phyloP scores from a whole-genome alignment of 371 early-diverging fungal species.

The Rhizomucor pusillus region DNA sequence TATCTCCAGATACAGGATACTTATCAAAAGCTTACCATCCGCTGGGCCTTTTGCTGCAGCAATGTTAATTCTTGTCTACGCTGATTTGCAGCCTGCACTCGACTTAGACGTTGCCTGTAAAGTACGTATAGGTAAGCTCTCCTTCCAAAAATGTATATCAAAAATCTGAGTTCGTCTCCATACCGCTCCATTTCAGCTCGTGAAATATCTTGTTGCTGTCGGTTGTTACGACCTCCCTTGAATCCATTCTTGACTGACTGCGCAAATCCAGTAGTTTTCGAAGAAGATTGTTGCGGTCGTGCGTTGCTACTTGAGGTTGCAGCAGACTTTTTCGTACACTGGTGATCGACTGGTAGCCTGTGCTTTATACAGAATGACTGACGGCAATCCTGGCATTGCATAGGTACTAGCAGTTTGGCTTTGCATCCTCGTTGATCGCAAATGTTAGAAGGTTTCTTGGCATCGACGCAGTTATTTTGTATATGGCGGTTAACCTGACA shows the following conservation, averaged over 20 bases:
- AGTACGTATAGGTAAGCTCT: not conserved
- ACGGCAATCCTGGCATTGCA: conserved; percentile 53
- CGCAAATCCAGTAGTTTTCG: not conserved
- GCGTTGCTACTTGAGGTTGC: conserved; percentile 4
- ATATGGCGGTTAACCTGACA: conserved; percentile 49
- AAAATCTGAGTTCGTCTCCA: not conserved
- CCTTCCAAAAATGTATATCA: not conserved
- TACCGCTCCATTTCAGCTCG: conserved; percentile 26
- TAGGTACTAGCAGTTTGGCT: conserved; percentile 51
- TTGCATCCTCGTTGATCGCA: conserved; percentile 53
- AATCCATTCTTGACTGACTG: conserved; percentile 7
- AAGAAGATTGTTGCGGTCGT: not conserved
- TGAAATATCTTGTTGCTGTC: not conserved
- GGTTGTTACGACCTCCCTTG: not conserved
- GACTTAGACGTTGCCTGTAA: conserved; percentile 16
- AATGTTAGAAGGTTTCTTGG: conserved; percentile 44
- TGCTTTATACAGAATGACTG: conserved; percentile 62
- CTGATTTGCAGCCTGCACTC: conserved; percentile 6
- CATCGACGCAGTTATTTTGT: conserved; percentile 52
- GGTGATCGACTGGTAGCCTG: conserved; percentile 55
- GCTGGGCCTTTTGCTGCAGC: conserved; percentile 27
- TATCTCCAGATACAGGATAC: not conserved
- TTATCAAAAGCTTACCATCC: conserved; percentile 18
- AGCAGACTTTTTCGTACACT: conserved; percentile 34
- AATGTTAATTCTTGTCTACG: conserved; percentile 27